A percentile compares a stretch with the other conserved stretches of the same genome.
Evolutionary conservation across 129 eudicot species (phyloP).

Genomic region (Flaveria ramosissima): DNA sequence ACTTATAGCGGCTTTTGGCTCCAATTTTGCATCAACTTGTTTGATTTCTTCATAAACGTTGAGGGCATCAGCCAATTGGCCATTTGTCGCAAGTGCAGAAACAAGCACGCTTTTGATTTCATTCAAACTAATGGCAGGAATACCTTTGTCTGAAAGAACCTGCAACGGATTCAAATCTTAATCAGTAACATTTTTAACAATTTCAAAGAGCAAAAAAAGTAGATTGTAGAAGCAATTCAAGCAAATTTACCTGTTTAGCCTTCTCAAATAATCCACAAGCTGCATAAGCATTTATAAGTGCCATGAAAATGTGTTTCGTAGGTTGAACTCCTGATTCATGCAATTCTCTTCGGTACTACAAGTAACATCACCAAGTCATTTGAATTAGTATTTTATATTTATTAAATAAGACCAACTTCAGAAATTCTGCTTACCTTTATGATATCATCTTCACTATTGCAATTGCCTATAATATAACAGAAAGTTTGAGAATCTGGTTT

Average conservation of each 20-base stretch:
- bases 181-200: slow-evolving; percentile 18
- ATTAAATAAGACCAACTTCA: background rate
- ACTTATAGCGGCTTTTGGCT: slow-evolving; percentile 70
- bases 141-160: slow-evolving; percentile 54
- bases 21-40: slow-evolving; percentile 47
- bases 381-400: slow-evolving; percentile 12
- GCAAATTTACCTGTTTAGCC: slow-evolving; percentile 66
- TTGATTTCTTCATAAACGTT: slow-evolving; percentile 64
- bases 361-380: slow-evolving; percentile 22
- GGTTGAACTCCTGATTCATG: slow-evolving; percentile 43
- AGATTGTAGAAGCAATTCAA: background rate
- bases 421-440: slow-evolving; percentile 46
- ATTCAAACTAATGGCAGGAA: slow-evolving; percentile 46
- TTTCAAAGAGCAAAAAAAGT: background rate
- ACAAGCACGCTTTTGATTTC: slow-evolving; percentile 78
- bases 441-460: slow-evolving; percentile 60
- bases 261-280: slow-evolving; percentile 75
- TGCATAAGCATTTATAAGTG: slow-evolving; percentile 87
- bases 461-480: slow-evolving; percentile 71
- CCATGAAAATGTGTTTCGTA: slow-evolving; percentile 71
- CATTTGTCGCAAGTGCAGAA: slow-evolving; percentile 76
- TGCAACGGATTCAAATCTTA: slow-evolving; percentile 27
- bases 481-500: slow-evolving; percentile 73
- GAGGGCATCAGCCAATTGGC: slow-evolving; percentile 68
- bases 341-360: slow-evolving; percentile 59